phyloP scores from a whole-genome alignment of 208 protist species.

The Crithidia acanthocephali region DNA sequence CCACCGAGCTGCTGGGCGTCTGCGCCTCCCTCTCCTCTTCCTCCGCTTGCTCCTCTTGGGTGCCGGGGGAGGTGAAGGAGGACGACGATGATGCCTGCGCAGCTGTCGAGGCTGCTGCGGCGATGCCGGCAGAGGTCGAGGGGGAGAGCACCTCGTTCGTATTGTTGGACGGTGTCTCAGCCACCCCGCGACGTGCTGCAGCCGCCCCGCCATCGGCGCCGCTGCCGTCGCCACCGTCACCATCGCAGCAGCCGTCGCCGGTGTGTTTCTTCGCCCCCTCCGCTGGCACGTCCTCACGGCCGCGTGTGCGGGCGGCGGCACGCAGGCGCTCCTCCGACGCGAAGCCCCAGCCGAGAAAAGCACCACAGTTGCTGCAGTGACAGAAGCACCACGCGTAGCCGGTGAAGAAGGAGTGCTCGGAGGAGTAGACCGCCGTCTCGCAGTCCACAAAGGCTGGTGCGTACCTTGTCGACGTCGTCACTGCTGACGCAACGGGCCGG shows the following conservation, averaged over 20 bases:
- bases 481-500: neutral
- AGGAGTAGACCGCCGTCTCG: conserved; percentile 45
- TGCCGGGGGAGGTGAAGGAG: neutral
- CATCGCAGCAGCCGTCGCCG: too few relatives aligned
- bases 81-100: neutral
- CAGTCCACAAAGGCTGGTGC: conserved; percentile 28
- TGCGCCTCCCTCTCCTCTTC: neutral
- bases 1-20: neutral
- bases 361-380: conserved; percentile 56
- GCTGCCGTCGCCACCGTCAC: too few relatives aligned
- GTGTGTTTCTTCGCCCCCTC: neutral
- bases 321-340: conserved; percentile 23
- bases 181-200: neutral
- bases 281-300: neutral
- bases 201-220: too few relatives aligned
- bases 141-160: too few relatives aligned
- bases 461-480: neutral
- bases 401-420: conserved; percentile 81
- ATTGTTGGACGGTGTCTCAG: neutral
- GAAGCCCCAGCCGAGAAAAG: conserved; percentile 87
- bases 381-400: conserved; percentile 77
- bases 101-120: neutral
- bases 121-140: too few relatives aligned
- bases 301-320: conserved; percentile 1
- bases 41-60: neutral